A percentile compares a stretch with the other conserved stretches of the same genome.
Conservation (phyloP, 345 rosid species). For the Rhizophora apiculata region DNA sequence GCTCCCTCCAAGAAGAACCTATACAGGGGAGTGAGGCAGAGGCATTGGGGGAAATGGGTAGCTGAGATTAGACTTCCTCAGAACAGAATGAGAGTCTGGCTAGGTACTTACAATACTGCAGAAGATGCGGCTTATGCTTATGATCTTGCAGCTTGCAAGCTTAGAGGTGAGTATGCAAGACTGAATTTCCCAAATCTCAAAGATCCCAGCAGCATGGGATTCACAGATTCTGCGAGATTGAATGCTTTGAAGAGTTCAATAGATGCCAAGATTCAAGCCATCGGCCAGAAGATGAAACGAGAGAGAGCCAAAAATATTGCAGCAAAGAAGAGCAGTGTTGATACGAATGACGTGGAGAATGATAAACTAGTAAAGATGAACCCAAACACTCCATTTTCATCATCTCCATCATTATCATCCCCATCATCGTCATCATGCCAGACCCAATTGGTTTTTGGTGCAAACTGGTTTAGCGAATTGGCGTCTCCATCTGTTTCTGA, state of each 20-base stretch:
- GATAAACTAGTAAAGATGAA: slow-evolving; percentile 23
- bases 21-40: slow-evolving; percentile 96
- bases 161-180: slow-evolving; percentile 86
- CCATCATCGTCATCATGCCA: slow-evolving; percentile 10
- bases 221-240: slow-evolving; percentile 50
- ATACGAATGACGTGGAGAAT: background rate
- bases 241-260: slow-evolving; percentile 58
- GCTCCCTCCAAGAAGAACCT: slow-evolving; percentile 60
- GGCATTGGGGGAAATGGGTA: slow-evolving; percentile 99
- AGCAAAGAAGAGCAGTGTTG: slow-evolving; percentile 28
- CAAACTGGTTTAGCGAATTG: slow-evolving; percentile 39
- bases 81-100: slow-evolving; percentile 90
- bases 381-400: slow-evolving; percentile 27
- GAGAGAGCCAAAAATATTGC: slow-evolving; percentile 54
- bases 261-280: slow-evolving; percentile 84
- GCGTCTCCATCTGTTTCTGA: slow-evolving; percentile 36
- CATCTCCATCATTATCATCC: slow-evolving; percentile 29
- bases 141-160: slow-evolving; percentile 89
- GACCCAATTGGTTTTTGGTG: slow-evolving; percentile 26
- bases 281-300: slow-evolving; percentile 66
- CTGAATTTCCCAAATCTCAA: slow-evolving; percentile 74
- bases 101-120: slow-evolving; percentile 81
- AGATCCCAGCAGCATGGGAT: slow-evolving; percentile 56
- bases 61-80: slow-evolving; percentile 95
- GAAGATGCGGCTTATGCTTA: slow-evolving; percentile 93